These are phyloP conservation scores for Malus hybrid DNA, from an alignment of 331 rosid species.

Conservation along the genomic window DNA sequence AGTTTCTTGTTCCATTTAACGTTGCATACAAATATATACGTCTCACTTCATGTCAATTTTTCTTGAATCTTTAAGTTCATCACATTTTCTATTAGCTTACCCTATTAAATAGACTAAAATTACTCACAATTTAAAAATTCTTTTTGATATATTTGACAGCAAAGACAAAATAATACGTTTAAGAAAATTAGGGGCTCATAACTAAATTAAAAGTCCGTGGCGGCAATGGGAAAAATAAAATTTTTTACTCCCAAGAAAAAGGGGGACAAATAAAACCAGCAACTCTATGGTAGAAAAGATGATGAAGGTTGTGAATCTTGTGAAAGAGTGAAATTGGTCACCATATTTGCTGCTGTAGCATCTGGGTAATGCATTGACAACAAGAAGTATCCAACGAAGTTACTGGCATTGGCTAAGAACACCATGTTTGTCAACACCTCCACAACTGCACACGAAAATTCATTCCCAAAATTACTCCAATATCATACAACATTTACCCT, in stretches of 20 bases:
- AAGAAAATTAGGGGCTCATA: too few species aligned
- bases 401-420: conserved; percentile 15
- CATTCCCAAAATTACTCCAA: not conserved
- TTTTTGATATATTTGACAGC: too few species aligned
- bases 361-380: conserved; percentile 27
- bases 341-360: conserved; percentile 30
- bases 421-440: conserved; percentile 20
- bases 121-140: too few species aligned
- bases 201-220: too few species aligned
- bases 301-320: conserved; percentile 24
- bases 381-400: conserved; percentile 11
- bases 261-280: conserved; percentile 4
- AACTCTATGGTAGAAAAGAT: not conserved
- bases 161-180: too few species aligned
- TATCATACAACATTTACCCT: too few species aligned
- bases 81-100: too few species aligned
- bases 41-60: too few species aligned
- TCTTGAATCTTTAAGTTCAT: too few species aligned
- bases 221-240: too few species aligned
- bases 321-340: conserved; percentile 24
- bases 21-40: not conserved
- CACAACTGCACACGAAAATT: conserved; percentile 19
- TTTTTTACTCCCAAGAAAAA: too few species aligned
- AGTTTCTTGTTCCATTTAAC: not conserved
- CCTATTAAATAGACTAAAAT: too few species aligned